A percentile compares a stretch with the other conserved stretches of the same genome.
phyloP scores from a whole-genome alignment of 2,329 filamentous ascomycete species.

The Stemphylium lycopersici region DNA sequence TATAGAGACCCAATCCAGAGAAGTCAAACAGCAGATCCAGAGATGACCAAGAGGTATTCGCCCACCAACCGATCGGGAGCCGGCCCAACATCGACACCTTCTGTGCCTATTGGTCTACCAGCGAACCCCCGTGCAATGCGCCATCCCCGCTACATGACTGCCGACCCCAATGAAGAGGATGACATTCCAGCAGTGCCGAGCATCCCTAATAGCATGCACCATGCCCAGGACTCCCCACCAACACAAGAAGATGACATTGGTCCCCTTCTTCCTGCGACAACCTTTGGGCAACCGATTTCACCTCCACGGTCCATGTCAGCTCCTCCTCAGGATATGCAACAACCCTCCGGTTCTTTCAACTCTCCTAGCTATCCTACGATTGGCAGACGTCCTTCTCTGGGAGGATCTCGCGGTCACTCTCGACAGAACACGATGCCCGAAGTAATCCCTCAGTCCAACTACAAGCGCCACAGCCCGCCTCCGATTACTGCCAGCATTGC shows the following conservation, averaged over 20 bases:
- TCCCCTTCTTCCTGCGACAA: slow-evolving; percentile 55
- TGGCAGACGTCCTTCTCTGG: slow-evolving; percentile 47
- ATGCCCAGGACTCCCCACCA: slow-evolving; percentile 28
- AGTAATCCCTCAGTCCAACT: slow-evolving; percentile 37
- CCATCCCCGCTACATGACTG: slow-evolving; percentile 71
- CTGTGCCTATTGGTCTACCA: slow-evolving; percentile 74
- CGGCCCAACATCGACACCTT: slow-evolving; percentile 55
- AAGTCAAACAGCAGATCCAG: slow-evolving; percentile 70
- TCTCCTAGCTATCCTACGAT: slow-evolving; percentile 34
- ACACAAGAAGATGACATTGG: slow-evolving; percentile 52
- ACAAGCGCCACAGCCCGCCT: slow-evolving; percentile 48
- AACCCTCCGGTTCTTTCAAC: slow-evolving; percentile 25
- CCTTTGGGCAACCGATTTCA: slow-evolving; percentile 51
- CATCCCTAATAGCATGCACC: slow-evolving; percentile 58
- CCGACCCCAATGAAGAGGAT: slow-evolving; percentile 59
- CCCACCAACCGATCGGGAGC: slow-evolving; percentile 41
- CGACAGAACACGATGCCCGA: slow-evolving; percentile 55
- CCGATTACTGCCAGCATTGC: slow-evolving; percentile 61
- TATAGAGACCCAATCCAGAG: slow-evolving; percentile 55
- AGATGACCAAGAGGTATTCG: slow-evolving; percentile 49
- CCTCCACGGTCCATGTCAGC: slow-evolving; percentile 55
- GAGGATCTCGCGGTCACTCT: slow-evolving; percentile 44
- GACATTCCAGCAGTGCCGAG: slow-evolving; percentile 61
- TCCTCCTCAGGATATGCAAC: slow-evolving; percentile 52
- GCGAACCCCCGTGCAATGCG: slow-evolving; percentile 92